Conservation (phyloP, 2,329 filamentous ascomycete genomes). For the Cercospora sp. region DNA sequence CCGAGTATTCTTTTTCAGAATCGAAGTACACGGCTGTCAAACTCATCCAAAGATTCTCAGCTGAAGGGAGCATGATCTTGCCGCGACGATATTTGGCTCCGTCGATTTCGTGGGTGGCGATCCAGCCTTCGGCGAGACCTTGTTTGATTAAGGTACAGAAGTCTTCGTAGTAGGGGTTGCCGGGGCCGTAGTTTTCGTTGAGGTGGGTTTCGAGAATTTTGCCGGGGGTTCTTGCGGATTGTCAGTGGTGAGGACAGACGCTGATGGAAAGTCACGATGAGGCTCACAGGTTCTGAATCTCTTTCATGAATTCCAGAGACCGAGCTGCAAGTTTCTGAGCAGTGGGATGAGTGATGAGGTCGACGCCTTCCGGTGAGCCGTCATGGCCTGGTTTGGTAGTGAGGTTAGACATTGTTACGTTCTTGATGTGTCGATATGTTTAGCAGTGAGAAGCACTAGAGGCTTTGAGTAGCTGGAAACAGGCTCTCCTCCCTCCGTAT, state of each 20-base stretch:
- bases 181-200: slow-evolving; percentile 41
- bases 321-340: slow-evolving; percentile 29
- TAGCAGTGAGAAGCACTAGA: not conserved
- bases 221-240: slow-evolving; percentile 38
- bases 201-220: slow-evolving; percentile 40
- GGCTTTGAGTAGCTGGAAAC: not conserved
- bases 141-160: slow-evolving; percentile 39
- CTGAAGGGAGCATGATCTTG: slow-evolving; percentile 50
- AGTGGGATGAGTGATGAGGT: slow-evolving; percentile 27
- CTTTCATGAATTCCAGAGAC: slow-evolving; percentile 30
- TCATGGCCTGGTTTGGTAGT: slow-evolving; percentile 22
- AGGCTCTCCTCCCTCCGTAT: not conserved
- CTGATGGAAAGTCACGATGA: not conserved
- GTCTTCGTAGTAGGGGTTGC: slow-evolving; percentile 42
- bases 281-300: slow-evolving; percentile 31
- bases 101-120: slow-evolving; percentile 40
- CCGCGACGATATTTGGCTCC: slow-evolving; percentile 50
- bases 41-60: slow-evolving; percentile 54
- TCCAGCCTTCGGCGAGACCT: slow-evolving; percentile 43
- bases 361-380: slow-evolving; percentile 31
- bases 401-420: slow-evolving; percentile 14
- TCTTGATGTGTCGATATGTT: not conserved
- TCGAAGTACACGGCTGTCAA: slow-evolving; percentile 62
- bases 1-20: slow-evolving; percentile 51
- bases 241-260: not conserved